Base-by-base conservation (phyloP, 75 land plant genomes). In the Picea sitchensis region DNA sequence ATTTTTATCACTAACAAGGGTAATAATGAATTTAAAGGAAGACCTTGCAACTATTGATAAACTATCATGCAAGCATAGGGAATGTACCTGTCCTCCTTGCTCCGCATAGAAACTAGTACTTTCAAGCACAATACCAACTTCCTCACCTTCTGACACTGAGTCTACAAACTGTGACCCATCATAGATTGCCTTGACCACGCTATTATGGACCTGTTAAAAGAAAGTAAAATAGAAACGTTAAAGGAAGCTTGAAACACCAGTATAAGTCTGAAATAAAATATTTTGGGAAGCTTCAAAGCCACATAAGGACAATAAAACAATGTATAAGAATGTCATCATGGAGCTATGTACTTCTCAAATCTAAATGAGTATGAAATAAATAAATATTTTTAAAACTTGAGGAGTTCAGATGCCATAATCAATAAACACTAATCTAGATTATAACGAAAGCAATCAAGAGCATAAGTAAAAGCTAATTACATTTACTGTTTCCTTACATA, bases 1-100 rank as follows among this genome's bases (percentile, higher is more conserved):
- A 9, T 51, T 51, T 47, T 51, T 9, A 8, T 51, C 56, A 51
- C 56, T 51, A 71, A 41, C n/a, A 71, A 44, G 2, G 9, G 3
- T 41, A 38, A 71, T 44, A 44, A 38, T 44, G 13, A 32, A 8
- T 21, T 8, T n/a, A 71, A 71, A 38, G 34, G 36, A 36, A 36
- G n/a, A 69, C 41, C 21, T 41, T 6, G 4, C 6, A 20, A 8
- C 9, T 51, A 9, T 8, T 8, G 56, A 8, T 9, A 51, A 51
- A 51, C 11, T 51, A 8, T 8, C 56, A 51, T 51, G 11, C 12
- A 1, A 51, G 9, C 56, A 51, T 51, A 8, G 56, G 11, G 56
- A 54, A n/a, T 58, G 68, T 82, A 96, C 99, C 99, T 96, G 99
- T 32, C 99, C 99, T 87, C 99, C 99, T 90, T 94, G 98, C 78